Evolutionary conservation across 1,139 yeast species (phyloP).

Genomic region (Dujonia santamariae): DNA sequence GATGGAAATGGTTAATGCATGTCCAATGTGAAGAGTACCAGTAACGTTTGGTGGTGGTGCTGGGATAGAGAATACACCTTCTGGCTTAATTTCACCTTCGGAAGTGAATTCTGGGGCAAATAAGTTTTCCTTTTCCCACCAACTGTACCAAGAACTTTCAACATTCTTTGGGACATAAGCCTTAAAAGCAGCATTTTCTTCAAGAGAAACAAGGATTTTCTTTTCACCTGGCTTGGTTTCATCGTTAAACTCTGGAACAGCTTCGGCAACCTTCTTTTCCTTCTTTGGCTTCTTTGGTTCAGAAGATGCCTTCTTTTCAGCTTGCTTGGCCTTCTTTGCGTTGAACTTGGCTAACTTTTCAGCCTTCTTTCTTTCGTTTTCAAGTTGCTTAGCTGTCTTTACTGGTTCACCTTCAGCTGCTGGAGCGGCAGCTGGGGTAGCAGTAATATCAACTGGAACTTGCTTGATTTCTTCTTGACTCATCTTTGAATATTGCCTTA

Average conservation of each 20-base stretch:
- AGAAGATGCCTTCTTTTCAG: conserved; percentile 35
- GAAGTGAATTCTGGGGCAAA: conserved; percentile 83
- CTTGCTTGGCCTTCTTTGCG: conserved; percentile 87
- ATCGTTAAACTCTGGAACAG: conserved; percentile 80
- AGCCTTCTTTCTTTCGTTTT: conserved; percentile 94
- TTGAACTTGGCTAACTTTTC: conserved; percentile 93
- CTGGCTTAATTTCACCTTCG: conserved; percentile 74
- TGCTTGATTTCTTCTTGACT: conserved; percentile 4
- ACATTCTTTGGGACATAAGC: conserved; percentile 92
- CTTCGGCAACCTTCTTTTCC: conserved; percentile 67
- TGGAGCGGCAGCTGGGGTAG: conserved; percentile 11
- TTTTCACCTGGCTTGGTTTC: conserved; percentile 85
- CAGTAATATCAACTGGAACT: conserved; percentile 9
- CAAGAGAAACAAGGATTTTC: conserved; percentile 78
- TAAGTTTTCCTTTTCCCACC: conserved; percentile 92
- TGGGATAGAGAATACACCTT: conserved; percentile 85
- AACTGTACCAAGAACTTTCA: conserved; percentile 95
- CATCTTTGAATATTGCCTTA: conserved; percentile 2
- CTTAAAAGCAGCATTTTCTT: conserved; percentile 81
- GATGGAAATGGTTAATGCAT: conserved; percentile 91
- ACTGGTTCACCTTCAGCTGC: conserved; percentile 17
- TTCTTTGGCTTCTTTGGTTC: conserved; percentile 65
- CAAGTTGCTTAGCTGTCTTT: conserved; percentile 69
- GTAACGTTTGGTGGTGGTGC: conserved; percentile 99
- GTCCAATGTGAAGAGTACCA: conserved; percentile 98